phyloP scores from a whole-genome alignment of 495 filamentous ascomycete genomes.

The Penicillium waksmanii region DNA sequence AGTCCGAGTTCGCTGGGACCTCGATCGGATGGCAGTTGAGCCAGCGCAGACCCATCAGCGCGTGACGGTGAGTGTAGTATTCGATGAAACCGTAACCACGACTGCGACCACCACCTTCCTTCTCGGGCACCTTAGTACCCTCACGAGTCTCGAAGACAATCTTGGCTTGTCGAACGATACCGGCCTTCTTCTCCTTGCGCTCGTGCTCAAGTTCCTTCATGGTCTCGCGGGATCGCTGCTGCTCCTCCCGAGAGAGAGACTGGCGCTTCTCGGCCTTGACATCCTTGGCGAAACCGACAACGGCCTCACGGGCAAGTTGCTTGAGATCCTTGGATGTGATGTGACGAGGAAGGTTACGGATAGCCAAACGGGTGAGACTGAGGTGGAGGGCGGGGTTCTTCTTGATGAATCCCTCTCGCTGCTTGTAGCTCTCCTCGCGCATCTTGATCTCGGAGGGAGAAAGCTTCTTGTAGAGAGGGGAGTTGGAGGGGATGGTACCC shows the following conservation, averaged over 20 bases:
- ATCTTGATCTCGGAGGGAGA: constrained; percentile 81
- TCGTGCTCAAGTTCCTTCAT: constrained; percentile 76
- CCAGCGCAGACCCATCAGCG: constrained; percentile 93
- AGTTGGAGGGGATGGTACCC: constrained; percentile 73
- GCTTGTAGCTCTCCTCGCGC: constrained; percentile 83
- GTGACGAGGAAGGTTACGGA: constrained; percentile 88
- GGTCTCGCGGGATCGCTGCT: constrained; percentile 72
- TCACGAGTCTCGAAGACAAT: constrained; percentile 86
- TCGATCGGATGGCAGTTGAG: constrained; percentile 82
- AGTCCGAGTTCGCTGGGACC: constrained; percentile 33
- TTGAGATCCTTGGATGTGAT: constrained; percentile 89
- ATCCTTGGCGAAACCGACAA: constrained; percentile 91
- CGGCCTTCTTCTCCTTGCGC: constrained; percentile 81
- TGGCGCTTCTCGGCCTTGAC: constrained; percentile 73
- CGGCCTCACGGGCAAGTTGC: constrained; percentile 81
- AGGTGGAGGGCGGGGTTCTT: constrained; percentile 88
- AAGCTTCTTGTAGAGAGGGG: constrained; percentile 73
- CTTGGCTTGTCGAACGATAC: constrained; percentile 94
- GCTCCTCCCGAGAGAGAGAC: constrained; percentile 85
- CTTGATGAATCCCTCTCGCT: constrained; percentile 87
- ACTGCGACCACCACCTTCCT: constrained; percentile 73
- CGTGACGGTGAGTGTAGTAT: constrained; percentile 90
- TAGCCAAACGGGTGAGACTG: constrained; percentile 86
- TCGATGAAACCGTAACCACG: constrained; percentile 98
- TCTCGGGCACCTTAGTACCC: constrained; percentile 78